phyloP scores from a whole-genome alignment of 352 stramenopile species.

The Pelagophyceae sp. region DNA sequence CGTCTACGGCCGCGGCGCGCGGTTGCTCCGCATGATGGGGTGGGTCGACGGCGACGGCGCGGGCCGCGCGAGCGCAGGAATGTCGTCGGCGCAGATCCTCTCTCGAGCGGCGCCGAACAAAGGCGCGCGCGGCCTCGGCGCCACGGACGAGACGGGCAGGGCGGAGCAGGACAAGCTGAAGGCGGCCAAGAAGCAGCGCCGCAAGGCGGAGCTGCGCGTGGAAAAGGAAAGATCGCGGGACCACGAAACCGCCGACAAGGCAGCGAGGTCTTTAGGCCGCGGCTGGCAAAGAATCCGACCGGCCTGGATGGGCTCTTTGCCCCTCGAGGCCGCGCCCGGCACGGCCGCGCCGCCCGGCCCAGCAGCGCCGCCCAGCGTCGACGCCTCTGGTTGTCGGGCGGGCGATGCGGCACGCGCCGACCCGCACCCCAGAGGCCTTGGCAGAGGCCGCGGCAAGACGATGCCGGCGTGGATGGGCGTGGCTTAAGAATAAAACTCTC shows the following conservation, averaged over 20 bases:
- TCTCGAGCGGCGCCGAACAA: not conserved
- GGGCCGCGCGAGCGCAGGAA: not conserved
- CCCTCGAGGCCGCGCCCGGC: too few species aligned
- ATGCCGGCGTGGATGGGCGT: not conserved
- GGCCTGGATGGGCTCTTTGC: slow-evolving; percentile 1
- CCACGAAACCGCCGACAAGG: not conserved
- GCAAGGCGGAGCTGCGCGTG: too few species aligned
- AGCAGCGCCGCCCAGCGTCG: not conserved
- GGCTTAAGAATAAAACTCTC: too few species aligned
- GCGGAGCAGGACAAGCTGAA: not conserved
- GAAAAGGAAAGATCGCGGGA: not conserved
- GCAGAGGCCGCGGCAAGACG: not conserved
- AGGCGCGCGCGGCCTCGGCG: not conserved
- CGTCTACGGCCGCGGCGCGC: not conserved
- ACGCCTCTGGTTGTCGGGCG: not conserved
- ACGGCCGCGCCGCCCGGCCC: too few species aligned
- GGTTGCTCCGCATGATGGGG: not conserved
- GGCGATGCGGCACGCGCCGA: not conserved
- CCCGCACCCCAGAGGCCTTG: too few species aligned
- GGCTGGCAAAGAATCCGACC: not conserved
- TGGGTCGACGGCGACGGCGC: not conserved
- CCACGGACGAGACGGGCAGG: not conserved
- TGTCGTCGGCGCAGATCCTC: not conserved
- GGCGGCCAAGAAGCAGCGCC: not conserved
- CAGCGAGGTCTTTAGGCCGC: not conserved